These are phyloP conservation scores for Fusarium udum DNA, from an alignment of 2,329 filamentous ascomycete genomes.

Conservation along the genomic window DNA sequence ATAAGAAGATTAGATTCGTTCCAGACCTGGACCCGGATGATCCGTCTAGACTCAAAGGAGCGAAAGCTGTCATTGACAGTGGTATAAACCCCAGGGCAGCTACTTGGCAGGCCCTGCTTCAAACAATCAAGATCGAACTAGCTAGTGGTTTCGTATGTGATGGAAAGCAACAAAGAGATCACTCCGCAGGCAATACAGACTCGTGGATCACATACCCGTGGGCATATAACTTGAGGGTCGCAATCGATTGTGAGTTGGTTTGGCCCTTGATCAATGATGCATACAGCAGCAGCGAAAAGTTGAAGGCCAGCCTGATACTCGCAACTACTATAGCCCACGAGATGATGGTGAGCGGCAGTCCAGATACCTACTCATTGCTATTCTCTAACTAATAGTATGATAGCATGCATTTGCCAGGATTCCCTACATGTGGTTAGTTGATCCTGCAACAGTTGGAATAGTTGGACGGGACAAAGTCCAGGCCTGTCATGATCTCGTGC, in stretches of 20 bases:
- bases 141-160: conserved; percentile 18
- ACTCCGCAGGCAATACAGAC: background rate
- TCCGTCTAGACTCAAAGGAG: background rate
- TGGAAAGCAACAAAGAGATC: background rate
- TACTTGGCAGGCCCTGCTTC: background rate
- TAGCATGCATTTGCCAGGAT: conserved; percentile 33
- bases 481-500: conserved; percentile 17
- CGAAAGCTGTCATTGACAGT: background rate
- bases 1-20: conserved; percentile 13
- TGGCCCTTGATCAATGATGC: conserved; percentile 39
- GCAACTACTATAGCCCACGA: conserved; percentile 43
- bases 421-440: conserved; percentile 25
- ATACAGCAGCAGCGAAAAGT: conserved; percentile 41
- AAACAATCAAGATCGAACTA: conserved; percentile 11
- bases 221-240: background rate
- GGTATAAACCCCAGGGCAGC: background rate
- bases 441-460: conserved; percentile 30
- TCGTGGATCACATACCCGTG: background rate
- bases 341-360: conserved; percentile 39
- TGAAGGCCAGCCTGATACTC: conserved; percentile 34
- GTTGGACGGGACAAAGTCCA: background rate
- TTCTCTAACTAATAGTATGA: conserved; percentile 1
- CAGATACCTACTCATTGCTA: background rate
- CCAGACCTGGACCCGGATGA: background rate
- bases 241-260: conserved; percentile 33